phyloP scores from a whole-genome alignment of 257 asterid genomes.

The Solanum okadae region DNA sequence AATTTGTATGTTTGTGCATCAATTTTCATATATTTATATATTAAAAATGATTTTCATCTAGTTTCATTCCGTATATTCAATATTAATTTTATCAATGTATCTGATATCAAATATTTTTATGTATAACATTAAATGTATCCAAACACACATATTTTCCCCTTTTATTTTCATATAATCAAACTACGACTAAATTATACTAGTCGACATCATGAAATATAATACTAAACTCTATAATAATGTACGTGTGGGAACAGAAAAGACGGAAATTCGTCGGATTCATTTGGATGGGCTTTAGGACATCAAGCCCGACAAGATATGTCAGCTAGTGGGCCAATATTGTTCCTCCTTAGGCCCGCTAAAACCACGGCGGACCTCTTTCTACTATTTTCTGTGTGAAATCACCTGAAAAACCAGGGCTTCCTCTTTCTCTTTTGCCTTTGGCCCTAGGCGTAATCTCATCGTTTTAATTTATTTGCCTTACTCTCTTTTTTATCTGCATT shows the following conservation, averaged over 20 bases:
- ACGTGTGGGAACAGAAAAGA: background rate
- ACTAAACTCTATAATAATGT: background rate
- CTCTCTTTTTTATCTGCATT: no score
- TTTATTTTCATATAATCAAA: no score
- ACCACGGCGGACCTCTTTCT: slow-evolving; percentile 6
- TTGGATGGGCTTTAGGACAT: slow-evolving; percentile 2
- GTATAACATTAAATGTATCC: no score
- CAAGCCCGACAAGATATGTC: background rate
- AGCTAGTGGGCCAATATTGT: background rate
- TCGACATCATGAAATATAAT: background rate
- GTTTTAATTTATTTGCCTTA: no score
- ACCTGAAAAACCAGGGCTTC: slow-evolving; percentile 11
- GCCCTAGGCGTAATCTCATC: no score
- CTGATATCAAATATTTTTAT: no score
- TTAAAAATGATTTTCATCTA: no score
- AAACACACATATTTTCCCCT: no score
- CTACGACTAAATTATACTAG: no score
- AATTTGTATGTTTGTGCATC: background rate
- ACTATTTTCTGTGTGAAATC: background rate
- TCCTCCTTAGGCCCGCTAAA: background rate
- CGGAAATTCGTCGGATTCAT: slow-evolving; percentile 7
- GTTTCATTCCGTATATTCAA: no score
- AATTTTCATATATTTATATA: background rate
- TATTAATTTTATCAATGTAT: no score
- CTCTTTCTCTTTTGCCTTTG: background rate